Base-by-base conservation (phyloP, 495 filamentous ascomycete species). In the Saxophila tyrrhenica region DNA sequence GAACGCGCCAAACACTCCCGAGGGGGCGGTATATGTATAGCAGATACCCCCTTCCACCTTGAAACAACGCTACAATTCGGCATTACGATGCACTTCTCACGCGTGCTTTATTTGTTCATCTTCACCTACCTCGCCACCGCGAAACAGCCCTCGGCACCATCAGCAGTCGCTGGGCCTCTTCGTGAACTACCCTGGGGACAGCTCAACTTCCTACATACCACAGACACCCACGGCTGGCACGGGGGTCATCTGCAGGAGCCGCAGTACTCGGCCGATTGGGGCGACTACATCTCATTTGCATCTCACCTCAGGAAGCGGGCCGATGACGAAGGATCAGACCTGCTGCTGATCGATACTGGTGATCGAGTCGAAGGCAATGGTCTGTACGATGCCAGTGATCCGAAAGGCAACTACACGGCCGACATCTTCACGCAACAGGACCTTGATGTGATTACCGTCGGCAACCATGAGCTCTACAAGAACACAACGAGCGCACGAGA, bases 381-480 rank as follows among this genome's bases (percentile, higher is more conserved):
- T 2, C 77, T 98, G n/a, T 97, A 94, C 68, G 92, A 97, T 68
- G 83, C 82, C 25, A 94, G 88, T 1, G 70, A 80, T 25, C 92
- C 92, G 8, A 91, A 88, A 64, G 92, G 92, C 19, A 74, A 83
- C 64, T 96, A 90, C 63, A 85, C 85, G 15, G 86, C 85, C 62
- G 84, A 89, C 46, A 92, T 98, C 52, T 77, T 92, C 62, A 81
- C 78, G 46, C 73, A 92, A 57, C 88, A 95, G 62, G 65, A 81
- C 19, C 78, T 97, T 43, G 91, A 98, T 68, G 70, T 94, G 38
- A 73, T 98, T 22, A 90, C 86, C 38, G 84, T 86, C 3, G 92
- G 92, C 43, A 98, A 98, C 64, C 92, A 98, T 70, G 92, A 98
- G 71, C 76, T 98, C 38, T 98, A 98, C 72, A 80, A 89, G 59